Base-by-base conservation (phyloP, 768 basidiomycete genomes). In the Nidularia sp. region DNA sequence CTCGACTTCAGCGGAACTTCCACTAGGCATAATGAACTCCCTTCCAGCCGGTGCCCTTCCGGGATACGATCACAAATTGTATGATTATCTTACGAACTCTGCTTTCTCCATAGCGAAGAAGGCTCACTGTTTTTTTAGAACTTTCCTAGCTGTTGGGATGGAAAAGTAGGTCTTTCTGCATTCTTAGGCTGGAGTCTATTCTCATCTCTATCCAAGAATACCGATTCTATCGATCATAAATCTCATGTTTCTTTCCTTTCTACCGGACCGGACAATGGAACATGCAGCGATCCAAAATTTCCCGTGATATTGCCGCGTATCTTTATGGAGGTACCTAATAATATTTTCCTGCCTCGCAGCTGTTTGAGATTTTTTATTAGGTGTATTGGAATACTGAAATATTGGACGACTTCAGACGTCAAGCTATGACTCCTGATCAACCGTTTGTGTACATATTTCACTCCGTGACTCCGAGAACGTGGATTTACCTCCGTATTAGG, bases 121-220 rank as follows among this genome's bases (percentile, higher is more conserved):
- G 2, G 25, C 25, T 29, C 25, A 29, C 25, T 29, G 25, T 29
- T 29, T 29, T 29, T 29, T 29, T 29, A 29, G 25, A 71, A 71
- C 57, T 71, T 73, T 60, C 70, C 65, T 2, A 70, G 65, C 54
- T 76, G 74, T 58, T 76, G 74, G 74, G 70, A 76, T 60, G 74
- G 74, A 29, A 29, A 29, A 29, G 25, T 29, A 29, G 25, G 25
- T 29, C 25, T 29, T 29, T 29, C 25, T 29, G 25, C 25, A 3
- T 29, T 29, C 2, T 29, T 29, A 29, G 25, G 25, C 25, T 29
- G 25, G 25, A 29, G 1, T 29, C 25, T 29, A 29, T 29, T 29
- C 25, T 29, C 25, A 29, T 29, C 25, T 29, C 25, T 29, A 29
- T 29, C 25, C 12, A 51, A 66, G 68, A 72, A 75, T 61, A 31